These are phyloP conservation scores for Mucor indicus DNA, from an alignment of 371 early-diverging fungal genomes.

Conservation along the genomic window DNA sequence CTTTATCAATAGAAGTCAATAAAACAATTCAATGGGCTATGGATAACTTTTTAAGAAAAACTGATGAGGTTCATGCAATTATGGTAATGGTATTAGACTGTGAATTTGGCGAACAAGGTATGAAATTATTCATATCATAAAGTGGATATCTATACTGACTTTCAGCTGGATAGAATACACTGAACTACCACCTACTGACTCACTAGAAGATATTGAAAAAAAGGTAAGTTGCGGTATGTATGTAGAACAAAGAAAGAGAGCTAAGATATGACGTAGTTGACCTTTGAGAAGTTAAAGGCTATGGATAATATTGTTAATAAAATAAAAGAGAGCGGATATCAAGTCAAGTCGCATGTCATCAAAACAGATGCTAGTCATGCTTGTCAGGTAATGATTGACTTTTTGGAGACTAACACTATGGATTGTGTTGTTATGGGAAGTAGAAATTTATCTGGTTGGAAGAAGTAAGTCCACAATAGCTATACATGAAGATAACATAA, in stretches of 20 bases:
- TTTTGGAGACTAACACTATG: conserved; percentile 27
- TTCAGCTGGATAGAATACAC: conserved; percentile 3
- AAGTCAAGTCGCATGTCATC: conserved; percentile 21
- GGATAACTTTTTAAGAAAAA: conserved; percentile 33
- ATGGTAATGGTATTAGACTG: conserved; percentile 35
- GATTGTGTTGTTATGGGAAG: conserved; percentile 50
- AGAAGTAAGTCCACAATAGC: conserved; percentile 26
- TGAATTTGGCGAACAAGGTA: conserved; percentile 41
- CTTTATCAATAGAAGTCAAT: conserved; percentile 28
- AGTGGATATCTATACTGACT: too few species aligned
- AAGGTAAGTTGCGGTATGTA: conserved; percentile 36
- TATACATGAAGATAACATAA: background rate
- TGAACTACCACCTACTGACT: conserved; percentile 18
- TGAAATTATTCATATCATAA: too few species aligned
- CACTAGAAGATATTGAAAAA: conserved; percentile 22
- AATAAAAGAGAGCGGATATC: conserved; percentile 5
- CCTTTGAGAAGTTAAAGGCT: conserved; percentile 12
- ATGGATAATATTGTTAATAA: conserved; percentile 16
- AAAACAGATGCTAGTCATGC: conserved; percentile 29
- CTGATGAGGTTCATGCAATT: conserved; percentile 41
- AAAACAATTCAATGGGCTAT: conserved; percentile 45
- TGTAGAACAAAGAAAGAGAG: background rate
- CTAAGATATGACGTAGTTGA: conserved; percentile 5
- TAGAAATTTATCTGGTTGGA: conserved; percentile 47
- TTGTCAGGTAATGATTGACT: conserved; percentile 35